A percentile compares a stretch with the other conserved stretches of the same genome.
These are phyloP conservation scores for Symbiodinium natans DNA, from an alignment of 73 alveolate species.

Conservation along the genomic window DNA sequence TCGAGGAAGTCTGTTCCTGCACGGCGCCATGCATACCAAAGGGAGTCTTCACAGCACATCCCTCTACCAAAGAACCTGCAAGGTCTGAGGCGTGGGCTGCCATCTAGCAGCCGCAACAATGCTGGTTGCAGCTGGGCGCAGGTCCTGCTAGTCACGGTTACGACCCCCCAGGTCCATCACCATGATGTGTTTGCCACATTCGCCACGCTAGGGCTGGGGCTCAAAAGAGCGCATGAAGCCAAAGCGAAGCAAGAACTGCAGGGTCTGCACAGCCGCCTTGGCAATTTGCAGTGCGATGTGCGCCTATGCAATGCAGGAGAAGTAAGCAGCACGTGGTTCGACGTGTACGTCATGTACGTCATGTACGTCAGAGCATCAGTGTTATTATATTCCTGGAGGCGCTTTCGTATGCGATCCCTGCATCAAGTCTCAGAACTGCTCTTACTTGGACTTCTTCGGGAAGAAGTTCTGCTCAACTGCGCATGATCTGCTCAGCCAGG, in stretches of 20 bases:
- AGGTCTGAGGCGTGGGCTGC: background rate
- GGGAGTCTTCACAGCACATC: too few relatives aligned
- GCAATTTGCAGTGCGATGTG: too few relatives aligned
- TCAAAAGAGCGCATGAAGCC: constrained; percentile 66
- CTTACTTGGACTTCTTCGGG: too few relatives aligned
- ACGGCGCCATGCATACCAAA: too few relatives aligned
- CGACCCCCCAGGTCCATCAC: too few relatives aligned
- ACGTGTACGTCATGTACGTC: too few relatives aligned
- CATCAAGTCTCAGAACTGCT: too few relatives aligned
- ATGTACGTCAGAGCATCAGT: background rate
- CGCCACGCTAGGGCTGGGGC: background rate
- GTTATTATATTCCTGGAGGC: background rate
- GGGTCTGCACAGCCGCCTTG: constrained; percentile 49
- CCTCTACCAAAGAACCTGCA: too few relatives aligned
- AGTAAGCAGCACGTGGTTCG: too few relatives aligned
- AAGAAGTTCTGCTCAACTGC: too few relatives aligned
- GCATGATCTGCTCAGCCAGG: background rate
- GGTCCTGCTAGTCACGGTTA: background rate
- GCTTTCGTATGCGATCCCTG: background rate
- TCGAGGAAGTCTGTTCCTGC: background rate
- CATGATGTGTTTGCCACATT: too few relatives aligned
- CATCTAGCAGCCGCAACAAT: constrained; percentile 42
- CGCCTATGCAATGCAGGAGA: too few relatives aligned
- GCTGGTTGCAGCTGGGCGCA: constrained; percentile 36
- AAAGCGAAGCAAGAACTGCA: constrained; percentile 49